A percentile compares a stretch with the other conserved stretches of the same genome.
Conservation (phyloP, 2,329 filamentous ascomycete species). For the Xylaria sp. region DNA sequence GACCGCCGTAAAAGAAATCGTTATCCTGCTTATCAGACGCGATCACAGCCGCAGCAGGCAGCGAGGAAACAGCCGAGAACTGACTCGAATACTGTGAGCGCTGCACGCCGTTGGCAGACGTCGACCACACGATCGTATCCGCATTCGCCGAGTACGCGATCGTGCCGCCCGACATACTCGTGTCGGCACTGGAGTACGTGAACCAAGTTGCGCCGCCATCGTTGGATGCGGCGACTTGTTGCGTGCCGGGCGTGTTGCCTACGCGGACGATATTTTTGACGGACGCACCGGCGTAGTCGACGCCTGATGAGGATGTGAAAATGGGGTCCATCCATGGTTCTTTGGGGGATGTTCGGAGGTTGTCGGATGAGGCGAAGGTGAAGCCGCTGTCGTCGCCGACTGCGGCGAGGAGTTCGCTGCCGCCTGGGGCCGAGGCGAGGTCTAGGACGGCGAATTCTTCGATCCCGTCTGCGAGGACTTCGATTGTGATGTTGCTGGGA, state of each 20-base stretch:
- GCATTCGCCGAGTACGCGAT: slow-evolving; percentile 48
- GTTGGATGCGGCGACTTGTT: slow-evolving; percentile 43
- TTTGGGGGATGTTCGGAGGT: slow-evolving; percentile 39
- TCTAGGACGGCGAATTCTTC: slow-evolving; percentile 49
- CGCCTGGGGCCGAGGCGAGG: slow-evolving; percentile 44
- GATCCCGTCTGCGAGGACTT: slow-evolving; percentile 49
- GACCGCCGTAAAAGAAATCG: slow-evolving; percentile 48
- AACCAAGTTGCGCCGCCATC: slow-evolving; percentile 49
- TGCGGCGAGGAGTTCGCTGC: slow-evolving; percentile 47
- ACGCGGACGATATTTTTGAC: slow-evolving; percentile 44
- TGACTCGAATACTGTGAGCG: slow-evolving; percentile 37
- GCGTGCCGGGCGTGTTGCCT: slow-evolving; percentile 40
- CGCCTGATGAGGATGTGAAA: slow-evolving; percentile 41
- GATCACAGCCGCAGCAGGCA: slow-evolving; percentile 43
- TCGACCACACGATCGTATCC: slow-evolving; percentile 46
- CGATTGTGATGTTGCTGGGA: slow-evolving; percentile 40
- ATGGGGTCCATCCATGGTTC: slow-evolving; percentile 43
- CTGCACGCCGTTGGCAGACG: slow-evolving; percentile 37
- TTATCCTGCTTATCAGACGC: slow-evolving; percentile 51
- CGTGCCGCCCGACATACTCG: slow-evolving; percentile 38
- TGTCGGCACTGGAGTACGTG: slow-evolving; percentile 42
- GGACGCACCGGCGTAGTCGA: slow-evolving; percentile 46
- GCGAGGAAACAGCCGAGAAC: slow-evolving; percentile 41
- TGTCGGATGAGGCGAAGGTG: slow-evolving; percentile 37
- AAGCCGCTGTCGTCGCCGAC: slow-evolving; percentile 50